Percentiles rank a stretch among this genome's conserved stretches.
Evolutionary conservation across 257 asterid species (phyloP).

Genomic region (Solanum etuberosum): DNA sequence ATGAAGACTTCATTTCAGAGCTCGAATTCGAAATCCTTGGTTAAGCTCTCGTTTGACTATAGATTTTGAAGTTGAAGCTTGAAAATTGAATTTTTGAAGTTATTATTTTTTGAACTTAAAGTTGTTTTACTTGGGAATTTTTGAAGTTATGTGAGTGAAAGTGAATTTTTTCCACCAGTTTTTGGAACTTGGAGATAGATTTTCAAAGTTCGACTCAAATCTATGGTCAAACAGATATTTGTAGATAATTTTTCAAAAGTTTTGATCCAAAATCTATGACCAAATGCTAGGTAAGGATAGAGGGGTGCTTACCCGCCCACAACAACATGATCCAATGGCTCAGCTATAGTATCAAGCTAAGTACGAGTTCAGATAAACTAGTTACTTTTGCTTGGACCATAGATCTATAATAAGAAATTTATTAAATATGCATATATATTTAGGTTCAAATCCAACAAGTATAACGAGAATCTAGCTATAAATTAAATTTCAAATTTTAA

Average conservation of each 20-base stretch:
- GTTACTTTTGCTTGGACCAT: too few species aligned
- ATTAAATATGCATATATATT: not conserved
- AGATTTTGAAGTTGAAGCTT: not conserved
- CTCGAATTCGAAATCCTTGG: not conserved
- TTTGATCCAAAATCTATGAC: not conserved
- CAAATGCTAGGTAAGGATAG: not conserved
- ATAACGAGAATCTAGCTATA: not conserved
- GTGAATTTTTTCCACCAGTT: not conserved
- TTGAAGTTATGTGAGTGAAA: not conserved
- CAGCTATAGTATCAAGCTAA: not conserved
- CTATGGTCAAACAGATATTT: not conserved
- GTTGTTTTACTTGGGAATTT: not conserved
- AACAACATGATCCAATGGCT: not conserved
- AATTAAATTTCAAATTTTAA: not conserved
- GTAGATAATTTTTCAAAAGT: not conserved
- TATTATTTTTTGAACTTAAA: not conserved
- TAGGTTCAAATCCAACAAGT: not conserved
- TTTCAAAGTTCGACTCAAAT: not conserved
- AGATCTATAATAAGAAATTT: not conserved
- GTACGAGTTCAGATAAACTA: not conserved
- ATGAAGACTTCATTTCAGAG: not conserved
- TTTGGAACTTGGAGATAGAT: not conserved
- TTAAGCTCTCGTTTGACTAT: not conserved
- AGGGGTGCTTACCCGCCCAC: not conserved
- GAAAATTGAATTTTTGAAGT: not conserved